Base-by-base conservation (phyloP, 1,284 basidiomycete genomes). In the Cutaneotrichosporon sp. region DNA sequence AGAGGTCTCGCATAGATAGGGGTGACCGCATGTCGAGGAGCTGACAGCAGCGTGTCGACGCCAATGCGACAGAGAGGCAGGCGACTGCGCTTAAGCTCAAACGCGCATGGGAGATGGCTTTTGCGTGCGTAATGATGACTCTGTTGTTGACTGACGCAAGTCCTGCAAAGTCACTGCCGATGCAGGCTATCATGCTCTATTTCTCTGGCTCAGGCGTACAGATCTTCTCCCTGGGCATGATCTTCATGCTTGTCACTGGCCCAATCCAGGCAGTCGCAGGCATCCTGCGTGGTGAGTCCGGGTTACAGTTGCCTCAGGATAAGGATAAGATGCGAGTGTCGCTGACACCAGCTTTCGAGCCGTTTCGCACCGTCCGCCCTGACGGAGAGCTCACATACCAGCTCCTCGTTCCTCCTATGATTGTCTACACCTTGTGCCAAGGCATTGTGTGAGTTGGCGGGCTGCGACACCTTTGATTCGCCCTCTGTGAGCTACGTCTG, bases 101-200 rank as follows among this genome's bases (percentile, higher is more conserved):
- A 64, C 83, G 89, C 38, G 90, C 90, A 50, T 90, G 90, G 88
- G 89, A 91, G 60, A 78, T 90, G 48, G 90, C 90, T 33, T 80
- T 86, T 49, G 78, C 83, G 38, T 75, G 46, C 59, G 72, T 65
- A 12, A 1, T n/a, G 24, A 22, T 22, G 5, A 19, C 20, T 10
- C 37, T 25, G 9, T 20, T 5, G 29, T 14, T 31, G 29, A 31
- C 48, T 49, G 24, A 32, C 32, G 8, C 10, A 53, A 76, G 72
- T 1, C 90, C 90, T 0, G 88, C 87, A 37, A 92, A 93, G 73
- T 84, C 84, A 11, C 79, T 94, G 20, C 90, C 90, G 4, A 93
- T 93, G 90, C 90, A 93, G 68, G 88, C 84, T 2, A 87, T 94
- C 77, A 93, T 94, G 90, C 80, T 94, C 38, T 94, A 93, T 81